Conservation (phyloP, 768 basidiomycete genomes). For the Mycena floridula region DNA sequence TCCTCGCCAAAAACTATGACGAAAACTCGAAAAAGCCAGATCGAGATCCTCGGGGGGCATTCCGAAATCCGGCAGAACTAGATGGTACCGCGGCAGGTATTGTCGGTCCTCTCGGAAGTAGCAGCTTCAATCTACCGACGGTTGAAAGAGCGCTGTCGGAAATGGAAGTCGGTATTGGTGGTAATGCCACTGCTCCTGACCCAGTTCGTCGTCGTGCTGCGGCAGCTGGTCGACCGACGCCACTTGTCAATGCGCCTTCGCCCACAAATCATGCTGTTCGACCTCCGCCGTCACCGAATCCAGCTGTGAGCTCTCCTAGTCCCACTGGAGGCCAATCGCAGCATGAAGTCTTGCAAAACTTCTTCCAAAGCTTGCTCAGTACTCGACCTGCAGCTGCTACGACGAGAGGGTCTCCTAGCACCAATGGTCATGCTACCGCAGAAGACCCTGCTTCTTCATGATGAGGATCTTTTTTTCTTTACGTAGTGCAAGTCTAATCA, state of each 20-base stretch:
- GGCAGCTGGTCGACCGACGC: not conserved
- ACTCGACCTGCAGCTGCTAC: conserved; percentile 30
- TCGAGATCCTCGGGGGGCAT: conserved; percentile 82
- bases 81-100: conserved; percentile 61
- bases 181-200: conserved; percentile 12
- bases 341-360: conserved; percentile 81
- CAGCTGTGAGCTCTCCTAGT: conserved; percentile 28
- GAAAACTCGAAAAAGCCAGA: conserved; percentile 87
- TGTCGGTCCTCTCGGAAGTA: conserved; percentile 89
- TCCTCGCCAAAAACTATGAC: conserved; percentile 89
- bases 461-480: not conserved
- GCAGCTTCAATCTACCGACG: conserved; percentile 77
- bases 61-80: conserved; percentile 70
- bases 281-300: conserved; percentile 19
- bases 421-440: not conserved
- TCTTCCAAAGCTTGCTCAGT: conserved; percentile 78
- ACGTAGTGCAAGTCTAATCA: no score
- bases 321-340: conserved; percentile 56
- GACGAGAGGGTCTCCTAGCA: no score
- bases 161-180: conserved; percentile 65
- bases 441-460: not conserved
- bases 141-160: conserved; percentile 86
- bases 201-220: conserved; percentile 19
- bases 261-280: not conserved
- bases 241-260: conserved; percentile 1